phyloP scores from a whole-genome alignment of 176 grass and related monocot genomes.

The Tillandsia fasciculata region DNA sequence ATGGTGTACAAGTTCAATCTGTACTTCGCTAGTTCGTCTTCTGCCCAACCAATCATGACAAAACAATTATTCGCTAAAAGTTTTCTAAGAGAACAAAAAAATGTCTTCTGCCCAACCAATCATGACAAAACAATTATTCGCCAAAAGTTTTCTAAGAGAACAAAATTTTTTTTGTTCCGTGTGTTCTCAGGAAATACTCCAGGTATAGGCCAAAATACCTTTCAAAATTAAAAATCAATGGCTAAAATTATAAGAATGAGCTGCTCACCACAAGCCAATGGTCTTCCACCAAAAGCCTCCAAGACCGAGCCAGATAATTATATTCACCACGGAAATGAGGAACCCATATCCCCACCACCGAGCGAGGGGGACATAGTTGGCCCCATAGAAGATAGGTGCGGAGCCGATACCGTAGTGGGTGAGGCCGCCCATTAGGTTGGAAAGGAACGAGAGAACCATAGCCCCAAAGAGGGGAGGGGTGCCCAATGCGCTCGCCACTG shows the following conservation, averaged over 20 bases:
- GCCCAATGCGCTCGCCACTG: slow-evolving; percentile 73
- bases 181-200: neutral
- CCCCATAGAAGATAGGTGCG: slow-evolving; percentile 85
- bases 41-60: neutral
- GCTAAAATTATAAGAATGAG: neutral
- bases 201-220: neutral
- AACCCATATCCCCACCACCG: slow-evolving; percentile 97
- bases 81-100: neutral
- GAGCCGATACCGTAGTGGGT: slow-evolving; percentile 94
- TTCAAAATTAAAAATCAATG: neutral
- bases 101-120: too few relatives aligned
- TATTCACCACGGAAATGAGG: slow-evolving; percentile 69
- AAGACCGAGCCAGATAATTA: slow-evolving; percentile 77
- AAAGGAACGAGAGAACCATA: slow-evolving; percentile 85
- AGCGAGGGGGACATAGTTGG: slow-evolving; percentile 69
- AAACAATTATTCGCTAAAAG: neutral
- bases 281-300: slow-evolving; percentile 98
- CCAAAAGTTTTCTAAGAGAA: neutral
- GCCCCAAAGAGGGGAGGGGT: slow-evolving; percentile 70
- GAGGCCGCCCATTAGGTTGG: slow-evolving; percentile 89
- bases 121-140: neutral
- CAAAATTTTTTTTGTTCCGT: neutral
- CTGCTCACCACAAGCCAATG: slow-evolving; percentile 84
- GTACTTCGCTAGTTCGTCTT: neutral
- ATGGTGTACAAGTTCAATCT: slow-evolving; percentile 4